Percentiles rank a stretch among this genome's conserved stretches.
Conservation (phyloP, 805 yeast genomes). For the Cyberlindnera amylophila region DNA sequence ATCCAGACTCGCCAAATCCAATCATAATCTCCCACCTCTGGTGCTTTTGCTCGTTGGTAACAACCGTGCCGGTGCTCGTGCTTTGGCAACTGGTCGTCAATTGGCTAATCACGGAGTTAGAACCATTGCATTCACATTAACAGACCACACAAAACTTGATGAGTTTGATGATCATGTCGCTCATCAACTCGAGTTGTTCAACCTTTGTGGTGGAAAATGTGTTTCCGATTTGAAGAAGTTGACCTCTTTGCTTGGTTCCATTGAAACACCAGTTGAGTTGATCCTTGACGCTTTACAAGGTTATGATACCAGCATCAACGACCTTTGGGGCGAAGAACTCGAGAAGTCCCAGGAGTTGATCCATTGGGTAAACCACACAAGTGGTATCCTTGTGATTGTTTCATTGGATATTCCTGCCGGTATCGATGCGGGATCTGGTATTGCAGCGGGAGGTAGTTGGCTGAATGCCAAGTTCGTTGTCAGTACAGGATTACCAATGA, state of each 20-base stretch:
- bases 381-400: constrained; percentile 37
- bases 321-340: constrained; percentile 42
- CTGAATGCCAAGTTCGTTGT: constrained; percentile 55
- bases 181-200: constrained; percentile 52
- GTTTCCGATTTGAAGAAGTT: constrained; percentile 32
- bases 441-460: constrained; percentile 30
- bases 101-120: constrained; percentile 70
- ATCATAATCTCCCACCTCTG: constrained; percentile 78
- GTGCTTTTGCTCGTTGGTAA: constrained; percentile 71
- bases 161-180: constrained; percentile 30
- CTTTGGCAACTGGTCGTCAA: constrained; percentile 76
- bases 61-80: constrained; percentile 68
- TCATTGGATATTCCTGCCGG: constrained; percentile 84
- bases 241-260: constrained; percentile 36
- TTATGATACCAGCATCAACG: constrained; percentile 64
- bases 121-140: constrained; percentile 39
- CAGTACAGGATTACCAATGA: constrained; percentile 70
- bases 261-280: constrained; percentile 74
- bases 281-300: constrained; percentile 85
- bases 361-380: constrained; percentile 60
- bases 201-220: constrained; percentile 65
- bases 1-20: constrained; percentile 56
- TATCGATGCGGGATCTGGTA: constrained; percentile 77
- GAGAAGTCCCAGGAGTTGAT: constrained; percentile 43
- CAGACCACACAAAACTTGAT: constrained; percentile 17